phyloP scores from a whole-genome alignment of 2,329 filamentous ascomycete genomes.

The Zymoseptoria crescenta region DNA sequence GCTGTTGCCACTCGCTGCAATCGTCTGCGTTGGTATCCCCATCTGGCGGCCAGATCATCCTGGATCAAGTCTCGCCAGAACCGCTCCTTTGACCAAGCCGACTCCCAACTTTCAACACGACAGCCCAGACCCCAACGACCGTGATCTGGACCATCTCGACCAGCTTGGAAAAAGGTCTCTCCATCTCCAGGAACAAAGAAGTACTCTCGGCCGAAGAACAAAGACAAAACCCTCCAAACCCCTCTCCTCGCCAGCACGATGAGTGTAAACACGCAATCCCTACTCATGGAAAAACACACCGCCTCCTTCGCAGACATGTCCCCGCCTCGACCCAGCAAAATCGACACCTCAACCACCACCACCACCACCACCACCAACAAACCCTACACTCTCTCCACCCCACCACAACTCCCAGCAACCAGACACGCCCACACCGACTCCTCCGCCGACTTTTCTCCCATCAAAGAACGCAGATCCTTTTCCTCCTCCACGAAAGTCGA shows the following conservation, averaged over 20 bases:
- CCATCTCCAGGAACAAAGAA: not conserved
- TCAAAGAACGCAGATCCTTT: not conserved
- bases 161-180: not conserved
- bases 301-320: not conserved
- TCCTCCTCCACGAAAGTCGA: not conserved
- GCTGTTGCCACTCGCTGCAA: too few relatives aligned
- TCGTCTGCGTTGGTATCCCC: too few relatives aligned
- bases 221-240: not conserved
- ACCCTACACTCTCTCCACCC: not conserved
- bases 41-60: too few relatives aligned
- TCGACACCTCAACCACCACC: not conserved
- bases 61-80: too few relatives aligned
- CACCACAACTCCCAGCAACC: not conserved
- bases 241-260: not conserved
- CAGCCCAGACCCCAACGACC: too few relatives aligned
- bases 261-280: not conserved
- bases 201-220: not conserved
- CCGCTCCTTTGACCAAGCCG: not conserved
- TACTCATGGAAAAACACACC: not conserved
- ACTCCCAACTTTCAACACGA: not conserved
- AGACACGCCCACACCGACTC: not conserved
- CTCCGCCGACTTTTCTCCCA: not conserved
- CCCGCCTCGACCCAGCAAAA: too few relatives aligned
- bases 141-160: not conserved
- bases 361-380: not conserved